These are phyloP conservation scores for Sanghuangporus sanghuang DNA, from an alignment of 1,284 basidiomycete genomes.

Conservation along the genomic window DNA sequence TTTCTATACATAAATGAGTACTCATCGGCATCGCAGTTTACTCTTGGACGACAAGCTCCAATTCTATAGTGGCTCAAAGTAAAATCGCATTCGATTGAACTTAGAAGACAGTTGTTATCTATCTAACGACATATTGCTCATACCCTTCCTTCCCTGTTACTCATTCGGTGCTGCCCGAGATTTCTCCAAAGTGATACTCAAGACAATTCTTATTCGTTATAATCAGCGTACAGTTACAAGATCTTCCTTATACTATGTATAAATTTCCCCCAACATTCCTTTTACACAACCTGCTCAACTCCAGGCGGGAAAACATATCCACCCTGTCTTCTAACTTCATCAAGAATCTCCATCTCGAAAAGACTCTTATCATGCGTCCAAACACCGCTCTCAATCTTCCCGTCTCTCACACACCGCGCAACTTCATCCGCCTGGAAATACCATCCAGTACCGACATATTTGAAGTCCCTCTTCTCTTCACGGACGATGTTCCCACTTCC, in stretches of 20 bases:
- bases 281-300: conserved; percentile 38
- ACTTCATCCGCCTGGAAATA: conserved; percentile 83
- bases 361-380: conserved; percentile 78
- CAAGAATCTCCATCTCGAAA: conserved; percentile 76
- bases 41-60: too few species aligned
- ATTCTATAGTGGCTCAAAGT: too few species aligned
- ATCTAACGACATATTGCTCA: too few species aligned
- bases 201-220: too few species aligned
- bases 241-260: background rate
- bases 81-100: too few species aligned
- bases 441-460: conserved; percentile 60
- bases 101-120: too few species aligned
- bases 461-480: conserved; percentile 51
- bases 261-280: background rate
- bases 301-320: conserved; percentile 42
- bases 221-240: too few species aligned
- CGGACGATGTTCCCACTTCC: conserved; percentile 44
- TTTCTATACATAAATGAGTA: too few species aligned
- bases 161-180: too few species aligned
- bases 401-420: conserved; percentile 71
- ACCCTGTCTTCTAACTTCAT: conserved; percentile 62
- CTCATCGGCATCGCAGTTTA: too few species aligned
- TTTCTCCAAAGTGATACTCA: too few species aligned
- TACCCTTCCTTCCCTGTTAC: too few species aligned
- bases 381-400: conserved; percentile 65